These are phyloP conservation scores for Pneumocystis canis DNA, from an alignment of 1,139 yeast species.

Conservation along the genomic window DNA sequence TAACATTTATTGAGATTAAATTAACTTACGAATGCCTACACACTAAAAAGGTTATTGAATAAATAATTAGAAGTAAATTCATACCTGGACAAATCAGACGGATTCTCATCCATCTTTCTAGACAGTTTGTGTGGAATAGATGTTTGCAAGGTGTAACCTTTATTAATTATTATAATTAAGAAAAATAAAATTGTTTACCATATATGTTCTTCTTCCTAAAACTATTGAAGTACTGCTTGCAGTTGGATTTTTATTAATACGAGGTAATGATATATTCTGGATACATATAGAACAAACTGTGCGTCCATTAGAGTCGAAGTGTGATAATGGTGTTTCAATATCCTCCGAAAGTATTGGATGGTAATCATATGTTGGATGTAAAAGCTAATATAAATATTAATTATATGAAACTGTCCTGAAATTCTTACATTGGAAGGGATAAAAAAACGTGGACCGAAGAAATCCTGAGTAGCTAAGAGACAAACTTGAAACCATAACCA, in stretches of 20 bases:
- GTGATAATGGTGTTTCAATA: not conserved
- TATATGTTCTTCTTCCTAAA: slow-evolving; percentile 2
- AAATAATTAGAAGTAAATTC: not conserved
- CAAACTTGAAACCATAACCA: not conserved
- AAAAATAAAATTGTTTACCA: not conserved
- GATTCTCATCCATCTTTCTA: slow-evolving; percentile 4
- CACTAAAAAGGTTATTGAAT: not conserved
- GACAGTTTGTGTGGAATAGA: slow-evolving; percentile 3
- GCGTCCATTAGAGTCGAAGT: not conserved
- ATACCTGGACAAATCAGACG: slow-evolving; percentile 4
- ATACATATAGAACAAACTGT: slow-evolving; percentile 6
- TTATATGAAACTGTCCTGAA: not conserved
- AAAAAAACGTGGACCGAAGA: not conserved
- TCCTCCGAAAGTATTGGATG: slow-evolving; percentile 6
- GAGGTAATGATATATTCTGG: slow-evolving; percentile 1
- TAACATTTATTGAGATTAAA: not conserved
- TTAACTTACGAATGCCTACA: not conserved
- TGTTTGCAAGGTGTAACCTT: slow-evolving; percentile 7
- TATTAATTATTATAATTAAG: not conserved
- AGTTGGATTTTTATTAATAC: slow-evolving; percentile 2
- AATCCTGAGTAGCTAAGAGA: not conserved
- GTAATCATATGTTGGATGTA: slow-evolving; percentile 6
- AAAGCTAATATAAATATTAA: not conserved
- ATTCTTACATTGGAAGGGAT: not conserved
- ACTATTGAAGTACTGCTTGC: slow-evolving; percentile 1